Percentiles rank a stretch among this genome's conserved stretches.
phyloP scores from a whole-genome alignment of 345 rosid species.

The Aquilaria malaccensis region DNA sequence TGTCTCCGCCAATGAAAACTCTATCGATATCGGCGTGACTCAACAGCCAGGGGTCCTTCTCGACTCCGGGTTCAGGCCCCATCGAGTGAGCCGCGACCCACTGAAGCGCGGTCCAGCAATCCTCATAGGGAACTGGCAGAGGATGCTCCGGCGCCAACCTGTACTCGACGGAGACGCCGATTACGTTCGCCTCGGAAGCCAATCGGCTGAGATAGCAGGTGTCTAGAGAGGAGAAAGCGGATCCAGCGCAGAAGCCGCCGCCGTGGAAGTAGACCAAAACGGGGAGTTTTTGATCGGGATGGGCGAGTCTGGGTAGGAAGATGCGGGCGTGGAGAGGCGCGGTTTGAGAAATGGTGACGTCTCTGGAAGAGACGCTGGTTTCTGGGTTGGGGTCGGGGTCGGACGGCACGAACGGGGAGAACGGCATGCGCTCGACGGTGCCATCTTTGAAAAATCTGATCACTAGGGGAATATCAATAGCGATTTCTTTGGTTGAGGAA shows the following conservation, averaged over 20 bases:
- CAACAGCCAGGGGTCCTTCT: constrained; percentile 33
- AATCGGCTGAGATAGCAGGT: constrained; percentile 18
- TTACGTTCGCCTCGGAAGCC: constrained; percentile 18
- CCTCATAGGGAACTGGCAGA: constrained; percentile 34
- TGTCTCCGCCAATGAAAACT: constrained; percentile 33
- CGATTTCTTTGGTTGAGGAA: constrained; percentile 15
- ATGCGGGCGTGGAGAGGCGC: constrained; percentile 29
- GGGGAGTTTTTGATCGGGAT: constrained; percentile 21
- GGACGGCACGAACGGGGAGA: constrained; percentile 19
- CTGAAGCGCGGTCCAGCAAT: constrained; percentile 36
- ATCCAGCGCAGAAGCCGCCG: constrained; percentile 36
- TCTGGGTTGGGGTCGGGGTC: constrained; percentile 16
- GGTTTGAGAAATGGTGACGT: constrained; percentile 19
- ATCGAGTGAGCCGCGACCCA: constrained; percentile 31
- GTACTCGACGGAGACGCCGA: constrained; percentile 42
- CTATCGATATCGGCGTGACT: constrained; percentile 27
- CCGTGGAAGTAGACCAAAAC: constrained; percentile 39
- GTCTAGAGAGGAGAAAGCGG: constrained; percentile 26
- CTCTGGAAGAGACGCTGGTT: constrained; percentile 36
- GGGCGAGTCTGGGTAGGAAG: constrained; percentile 26
- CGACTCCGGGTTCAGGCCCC: neutral
- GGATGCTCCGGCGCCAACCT: constrained; percentile 40
- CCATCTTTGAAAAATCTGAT: constrained; percentile 32
- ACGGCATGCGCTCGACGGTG: constrained; percentile 20
- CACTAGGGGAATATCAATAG: constrained; percentile 16